Percentiles rank a stretch among this genome's conserved stretches.
These are phyloP conservation scores for Kingdonia uniflora DNA, from an alignment of 164 flowering plant species.

Conservation along the genomic window DNA sequence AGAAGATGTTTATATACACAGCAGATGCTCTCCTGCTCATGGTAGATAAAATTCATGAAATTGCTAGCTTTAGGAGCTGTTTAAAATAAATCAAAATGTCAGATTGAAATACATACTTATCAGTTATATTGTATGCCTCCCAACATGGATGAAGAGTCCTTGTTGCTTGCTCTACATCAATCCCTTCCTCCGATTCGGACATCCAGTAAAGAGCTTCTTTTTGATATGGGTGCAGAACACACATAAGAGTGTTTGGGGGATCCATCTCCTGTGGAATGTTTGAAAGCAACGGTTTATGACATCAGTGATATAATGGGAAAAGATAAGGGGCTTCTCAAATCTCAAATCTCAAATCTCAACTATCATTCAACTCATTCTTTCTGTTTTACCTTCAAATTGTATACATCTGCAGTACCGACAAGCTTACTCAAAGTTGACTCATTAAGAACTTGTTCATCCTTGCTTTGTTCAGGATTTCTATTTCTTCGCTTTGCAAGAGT, in stretches of 20 bases:
- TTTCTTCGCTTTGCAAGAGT: conserved; percentile 30
- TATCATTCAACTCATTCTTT: too few relatives aligned
- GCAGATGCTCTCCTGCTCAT: conserved; percentile 55
- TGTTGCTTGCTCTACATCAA: conserved; percentile 47
- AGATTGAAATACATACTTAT: conserved; percentile 37
- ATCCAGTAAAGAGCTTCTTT: conserved; percentile 85
- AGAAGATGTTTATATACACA: conserved; percentile 58
- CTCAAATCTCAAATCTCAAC: too few relatives aligned
- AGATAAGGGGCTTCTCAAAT: not conserved
- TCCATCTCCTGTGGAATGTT: conserved; percentile 54
- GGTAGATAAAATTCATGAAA: not conserved
- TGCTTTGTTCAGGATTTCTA: conserved; percentile 22
- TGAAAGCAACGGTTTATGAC: not conserved
- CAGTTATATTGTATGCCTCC: conserved; percentile 57
- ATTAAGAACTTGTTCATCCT: conserved; percentile 45
- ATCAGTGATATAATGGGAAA: not conserved
- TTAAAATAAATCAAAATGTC: too few relatives aligned
- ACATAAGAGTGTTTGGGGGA: conserved; percentile 48
- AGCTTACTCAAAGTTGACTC: conserved; percentile 52
- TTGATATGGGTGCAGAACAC: conserved; percentile 65
- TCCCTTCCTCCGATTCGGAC: conserved; percentile 57
- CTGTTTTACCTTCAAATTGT: conserved; percentile 47
- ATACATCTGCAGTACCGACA: conserved; percentile 59
- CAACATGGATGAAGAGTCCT: conserved; percentile 80
- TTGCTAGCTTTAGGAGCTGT: too few relatives aligned